Evolutionary conservation across 1,139 yeast genomes (phyloP).

Genomic region (Suhomyces panamericanus): DNA sequence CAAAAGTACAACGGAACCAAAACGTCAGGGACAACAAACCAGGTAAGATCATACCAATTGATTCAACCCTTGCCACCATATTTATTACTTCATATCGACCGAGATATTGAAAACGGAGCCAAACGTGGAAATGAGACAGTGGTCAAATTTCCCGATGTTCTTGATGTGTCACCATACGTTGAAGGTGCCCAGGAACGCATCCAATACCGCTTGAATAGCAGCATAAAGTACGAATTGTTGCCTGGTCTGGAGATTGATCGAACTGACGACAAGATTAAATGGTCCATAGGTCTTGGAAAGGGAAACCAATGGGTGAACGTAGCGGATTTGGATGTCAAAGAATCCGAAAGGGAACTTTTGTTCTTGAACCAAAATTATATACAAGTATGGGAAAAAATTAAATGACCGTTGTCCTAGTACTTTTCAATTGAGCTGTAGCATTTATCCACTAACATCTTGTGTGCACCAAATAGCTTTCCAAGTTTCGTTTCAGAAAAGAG

Average conservation of each 20-base stretch:
- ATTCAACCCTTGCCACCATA: constrained; percentile 48
- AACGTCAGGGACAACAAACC: constrained; percentile 20
- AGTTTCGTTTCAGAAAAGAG: constrained; percentile 13
- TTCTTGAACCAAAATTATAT: constrained; percentile 64
- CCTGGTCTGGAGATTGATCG: constrained; percentile 23
- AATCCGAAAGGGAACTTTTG: constrained; percentile 56
- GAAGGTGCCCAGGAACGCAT: constrained; percentile 18
- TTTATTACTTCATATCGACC: constrained; percentile 56
- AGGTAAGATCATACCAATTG: constrained; percentile 41
- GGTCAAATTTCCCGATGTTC: constrained; percentile 55
- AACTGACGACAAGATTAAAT: constrained; percentile 35
- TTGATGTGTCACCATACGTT: constrained; percentile 40
- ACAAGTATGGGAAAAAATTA: constrained; percentile 62
- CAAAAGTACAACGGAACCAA: constrained; percentile 41
- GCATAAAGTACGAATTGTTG: constrained; percentile 47
- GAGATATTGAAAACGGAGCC: constrained; percentile 34
- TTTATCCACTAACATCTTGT: constrained; percentile 9
- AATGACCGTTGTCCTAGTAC: constrained; percentile 2
- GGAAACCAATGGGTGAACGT: constrained; percentile 56
- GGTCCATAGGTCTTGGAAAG: constrained; percentile 54
- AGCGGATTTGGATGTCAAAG: constrained; percentile 48
- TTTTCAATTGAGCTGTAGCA: constrained; percentile 8
- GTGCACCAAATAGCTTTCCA: constrained; percentile 3
- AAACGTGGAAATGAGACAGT: constrained; percentile 58
- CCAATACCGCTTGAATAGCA: constrained; percentile 50